Conservation (phyloP, 306 rosid species). For the Oxytropis ochrocephala region DNA sequence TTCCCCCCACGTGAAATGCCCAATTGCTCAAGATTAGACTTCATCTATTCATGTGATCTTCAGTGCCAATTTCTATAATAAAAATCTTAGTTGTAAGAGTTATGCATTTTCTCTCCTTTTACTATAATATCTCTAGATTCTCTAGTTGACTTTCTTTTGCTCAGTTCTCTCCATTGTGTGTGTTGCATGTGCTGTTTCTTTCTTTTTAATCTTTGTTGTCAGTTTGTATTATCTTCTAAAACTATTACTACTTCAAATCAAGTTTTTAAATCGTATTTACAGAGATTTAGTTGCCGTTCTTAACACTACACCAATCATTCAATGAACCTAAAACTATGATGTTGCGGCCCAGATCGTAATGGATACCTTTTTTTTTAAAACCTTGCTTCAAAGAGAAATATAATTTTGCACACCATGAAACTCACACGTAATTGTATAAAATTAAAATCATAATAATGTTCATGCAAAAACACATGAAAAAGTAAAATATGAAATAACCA, state of each 20-base stretch:
- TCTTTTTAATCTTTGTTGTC: not conserved
- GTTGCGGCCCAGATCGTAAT: too few relatives aligned
- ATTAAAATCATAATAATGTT: slow-evolving; percentile 3
- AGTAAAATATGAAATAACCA: too few relatives aligned
- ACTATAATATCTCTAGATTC: slow-evolving; percentile 22
- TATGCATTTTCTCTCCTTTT: slow-evolving; percentile 8
- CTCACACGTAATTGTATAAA: not conserved
- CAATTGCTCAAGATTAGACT: slow-evolving; percentile 27
- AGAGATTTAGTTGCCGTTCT: too few relatives aligned
- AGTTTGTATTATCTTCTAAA: not conserved
- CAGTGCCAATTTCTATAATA: slow-evolving; percentile 25
- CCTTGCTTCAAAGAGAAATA: not conserved
- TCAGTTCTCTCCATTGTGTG: not conserved
- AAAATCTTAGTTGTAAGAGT: slow-evolving; percentile 18
- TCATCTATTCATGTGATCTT: slow-evolving; percentile 39
- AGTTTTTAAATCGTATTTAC: too few relatives aligned
- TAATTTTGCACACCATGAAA: not conserved
- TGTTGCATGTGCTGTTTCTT: not conserved
- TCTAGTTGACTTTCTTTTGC: slow-evolving; percentile 18
- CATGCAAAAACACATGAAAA: not conserved
- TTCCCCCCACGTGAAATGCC: slow-evolving; percentile 40
- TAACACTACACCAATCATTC: too few relatives aligned
- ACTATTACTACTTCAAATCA: not conserved
- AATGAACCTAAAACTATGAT: too few relatives aligned
- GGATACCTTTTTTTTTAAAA: too few relatives aligned